These are phyloP conservation scores for Komagataella phaffii DNA, from an alignment of 805 yeast genomes.

Conservation along the genomic window DNA sequence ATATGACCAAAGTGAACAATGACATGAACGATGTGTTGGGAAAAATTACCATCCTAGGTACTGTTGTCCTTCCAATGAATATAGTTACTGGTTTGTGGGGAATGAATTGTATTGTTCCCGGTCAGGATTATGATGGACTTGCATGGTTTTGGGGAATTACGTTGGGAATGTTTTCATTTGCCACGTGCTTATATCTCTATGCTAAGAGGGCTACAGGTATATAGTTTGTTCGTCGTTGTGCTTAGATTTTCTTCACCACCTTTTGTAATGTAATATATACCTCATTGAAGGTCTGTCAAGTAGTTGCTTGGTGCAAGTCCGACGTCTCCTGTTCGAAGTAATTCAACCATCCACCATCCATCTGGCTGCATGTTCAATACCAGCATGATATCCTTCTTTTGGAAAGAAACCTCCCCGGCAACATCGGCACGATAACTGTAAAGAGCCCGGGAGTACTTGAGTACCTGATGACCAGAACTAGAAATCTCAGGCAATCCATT, in stretches of 20 bases:
- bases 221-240: background rate
- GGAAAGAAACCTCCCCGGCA: slow-evolving; percentile 46
- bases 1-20: slow-evolving; percentile 93
- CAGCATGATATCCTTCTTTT: slow-evolving; percentile 40
- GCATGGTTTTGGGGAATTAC: slow-evolving; percentile 52
- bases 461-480: slow-evolving; percentile 38
- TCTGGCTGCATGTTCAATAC: slow-evolving; percentile 49
- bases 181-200: slow-evolving; percentile 31
- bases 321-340: slow-evolving; percentile 24
- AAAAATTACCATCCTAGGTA: slow-evolving; percentile 85
- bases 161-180: slow-evolving; percentile 30
- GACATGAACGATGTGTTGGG: slow-evolving; percentile 96
- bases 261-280: background rate
- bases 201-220: slow-evolving; percentile 27
- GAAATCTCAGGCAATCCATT: slow-evolving; percentile 31
- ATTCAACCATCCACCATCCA: slow-evolving; percentile 69
- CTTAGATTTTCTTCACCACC: slow-evolving; percentile 3
- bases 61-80: slow-evolving; percentile 89
- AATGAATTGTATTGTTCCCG: slow-evolving; percentile 95
- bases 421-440: slow-evolving; percentile 47
- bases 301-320: slow-evolving; percentile 61
- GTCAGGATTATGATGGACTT: slow-evolving; percentile 55
- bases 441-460: slow-evolving; percentile 38
- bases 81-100: slow-evolving; percentile 98
- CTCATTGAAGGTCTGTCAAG: slow-evolving; percentile 16